These are phyloP conservation scores for Selenicereus undatus DNA, from an alignment of 148 eudicot genomes.

Conservation along the genomic window DNA sequence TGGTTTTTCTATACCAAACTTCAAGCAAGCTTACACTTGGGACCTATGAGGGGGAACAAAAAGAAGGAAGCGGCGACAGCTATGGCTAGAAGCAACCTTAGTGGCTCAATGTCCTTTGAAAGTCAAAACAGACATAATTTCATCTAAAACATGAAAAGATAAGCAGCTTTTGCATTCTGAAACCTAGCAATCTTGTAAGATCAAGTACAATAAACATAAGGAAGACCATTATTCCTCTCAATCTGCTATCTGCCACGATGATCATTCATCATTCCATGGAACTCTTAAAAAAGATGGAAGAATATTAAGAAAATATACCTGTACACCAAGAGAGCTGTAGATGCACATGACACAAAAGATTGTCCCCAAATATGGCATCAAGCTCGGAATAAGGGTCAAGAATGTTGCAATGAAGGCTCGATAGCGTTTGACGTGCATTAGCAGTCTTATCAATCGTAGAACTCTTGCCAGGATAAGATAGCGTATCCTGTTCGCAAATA, in stretches of 20 bases:
- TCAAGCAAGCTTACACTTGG: neutral
- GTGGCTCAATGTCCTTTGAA: neutral
- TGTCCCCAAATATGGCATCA: conserved; percentile 96
- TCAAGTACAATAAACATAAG: neutral
- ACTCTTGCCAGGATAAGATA: conserved; percentile 97
- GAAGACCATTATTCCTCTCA: neutral
- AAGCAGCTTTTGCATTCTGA: neutral
- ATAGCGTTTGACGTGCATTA: conserved; percentile 78
- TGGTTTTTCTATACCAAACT: neutral
- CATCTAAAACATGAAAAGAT: neutral
- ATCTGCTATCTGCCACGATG: neutral
- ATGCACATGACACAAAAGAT: conserved; percentile 88
- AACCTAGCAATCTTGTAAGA: neutral
- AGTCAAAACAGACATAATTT: too few relatives aligned
- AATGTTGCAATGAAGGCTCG: conserved; percentile 96
- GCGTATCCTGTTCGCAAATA: conserved; percentile 70
- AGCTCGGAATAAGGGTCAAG: conserved; percentile 85
- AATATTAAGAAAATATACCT: conserved; percentile 42
- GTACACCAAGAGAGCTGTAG: conserved; percentile 90
- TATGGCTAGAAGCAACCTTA: neutral
- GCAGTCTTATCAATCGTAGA: conserved; percentile 74
- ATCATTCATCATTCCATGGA: neutral
- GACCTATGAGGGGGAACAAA: neutral
- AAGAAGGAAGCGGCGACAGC: neutral
- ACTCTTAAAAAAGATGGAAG: neutral